A percentile compares a stretch with the other conserved stretches of the same genome.
Evolutionary conservation across 2,329 filamentous ascomycete species (phyloP).

Genomic region (Xylariaceae sp.): DNA sequence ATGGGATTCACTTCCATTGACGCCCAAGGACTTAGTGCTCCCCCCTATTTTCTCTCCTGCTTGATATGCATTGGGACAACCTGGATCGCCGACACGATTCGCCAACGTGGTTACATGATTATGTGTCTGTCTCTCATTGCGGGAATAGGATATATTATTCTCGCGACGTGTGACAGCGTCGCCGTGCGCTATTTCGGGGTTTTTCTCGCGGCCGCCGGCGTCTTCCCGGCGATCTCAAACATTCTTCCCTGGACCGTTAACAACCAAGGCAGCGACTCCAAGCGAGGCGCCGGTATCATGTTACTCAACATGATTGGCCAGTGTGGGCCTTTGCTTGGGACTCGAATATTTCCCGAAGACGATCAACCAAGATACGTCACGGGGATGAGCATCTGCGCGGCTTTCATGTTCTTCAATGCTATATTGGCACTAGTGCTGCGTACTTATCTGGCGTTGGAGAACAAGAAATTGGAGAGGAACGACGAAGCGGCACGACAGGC

Average conservation of each 20-base stretch:
- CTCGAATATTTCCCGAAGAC: slow-evolving; percentile 59
- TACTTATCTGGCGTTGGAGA: slow-evolving; percentile 39
- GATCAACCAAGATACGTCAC: slow-evolving; percentile 43
- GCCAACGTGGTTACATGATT: slow-evolving; percentile 66
- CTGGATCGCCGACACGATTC: slow-evolving; percentile 65
- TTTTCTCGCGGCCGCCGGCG: slow-evolving; percentile 57
- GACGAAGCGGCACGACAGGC: slow-evolving; percentile 31
- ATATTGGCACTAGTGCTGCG: slow-evolving; percentile 39
- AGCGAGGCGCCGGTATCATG: slow-evolving; percentile 64
- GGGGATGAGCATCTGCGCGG: slow-evolving; percentile 45
- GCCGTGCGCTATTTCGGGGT: slow-evolving; percentile 46
- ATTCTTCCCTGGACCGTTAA: slow-evolving; percentile 69
- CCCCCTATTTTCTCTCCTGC: slow-evolving; percentile 71
- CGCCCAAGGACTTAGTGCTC: slow-evolving; percentile 72
- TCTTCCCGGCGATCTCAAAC: slow-evolving; percentile 70
- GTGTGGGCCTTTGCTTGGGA: slow-evolving; percentile 65
- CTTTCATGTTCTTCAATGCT: slow-evolving; percentile 47
- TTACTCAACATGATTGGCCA: slow-evolving; percentile 63
- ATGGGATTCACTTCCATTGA: slow-evolving; percentile 71
- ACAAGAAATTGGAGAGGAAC: slow-evolving; percentile 36
- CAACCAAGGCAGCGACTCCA: slow-evolving; percentile 69
- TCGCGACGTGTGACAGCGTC: slow-evolving; percentile 54
- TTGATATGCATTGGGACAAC: slow-evolving; percentile 62
- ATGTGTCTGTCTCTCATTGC: slow-evolving; percentile 58
- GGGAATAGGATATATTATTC: slow-evolving; percentile 65